phyloP scores from a whole-genome alignment of 2,329 filamentous ascomycete genomes.

The Penicillium sp. region DNA sequence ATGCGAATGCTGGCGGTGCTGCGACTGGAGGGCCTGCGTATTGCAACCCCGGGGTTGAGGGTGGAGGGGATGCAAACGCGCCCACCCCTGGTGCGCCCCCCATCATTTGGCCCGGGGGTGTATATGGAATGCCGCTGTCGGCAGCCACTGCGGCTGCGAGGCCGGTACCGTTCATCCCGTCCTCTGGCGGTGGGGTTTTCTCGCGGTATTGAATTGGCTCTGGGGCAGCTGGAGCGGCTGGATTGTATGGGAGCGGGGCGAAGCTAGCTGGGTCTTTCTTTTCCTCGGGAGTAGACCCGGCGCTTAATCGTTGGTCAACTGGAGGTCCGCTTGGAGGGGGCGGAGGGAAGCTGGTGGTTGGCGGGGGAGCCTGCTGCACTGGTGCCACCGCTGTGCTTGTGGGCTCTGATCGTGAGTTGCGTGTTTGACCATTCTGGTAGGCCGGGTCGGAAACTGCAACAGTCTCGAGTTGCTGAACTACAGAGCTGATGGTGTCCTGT shows the following conservation, averaged over 20 bases:
- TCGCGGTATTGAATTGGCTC: slow-evolving; percentile 64
- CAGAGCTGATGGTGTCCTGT: slow-evolving; percentile 52
- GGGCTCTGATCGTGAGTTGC: slow-evolving; percentile 36
- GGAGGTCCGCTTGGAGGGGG: slow-evolving; percentile 27
- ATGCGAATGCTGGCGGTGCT: slow-evolving; percentile 28
- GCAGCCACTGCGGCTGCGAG: slow-evolving; percentile 43
- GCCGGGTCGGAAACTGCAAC: slow-evolving; percentile 57
- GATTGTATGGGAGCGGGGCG: slow-evolving; percentile 62
- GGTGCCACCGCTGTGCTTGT: slow-evolving; percentile 13
- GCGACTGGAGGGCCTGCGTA: slow-evolving; percentile 22
- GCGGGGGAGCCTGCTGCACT: slow-evolving; percentile 18
- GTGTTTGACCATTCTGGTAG: slow-evolving; percentile 46
- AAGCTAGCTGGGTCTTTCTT: slow-evolving; percentile 37
- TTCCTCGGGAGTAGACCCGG: slow-evolving; percentile 18
- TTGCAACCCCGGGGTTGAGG: slow-evolving; percentile 14
- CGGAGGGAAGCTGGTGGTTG: slow-evolving; percentile 25
- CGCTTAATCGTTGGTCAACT: slow-evolving; percentile 13
- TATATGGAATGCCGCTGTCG: slow-evolving; percentile 37
- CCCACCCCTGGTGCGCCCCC: slow-evolving; percentile 13
- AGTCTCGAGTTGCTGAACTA: slow-evolving; percentile 63
- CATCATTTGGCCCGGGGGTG: slow-evolving; percentile 28
- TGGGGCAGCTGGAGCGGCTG: slow-evolving; percentile 63
- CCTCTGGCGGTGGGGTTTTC: slow-evolving; percentile 63
- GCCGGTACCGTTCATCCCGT: slow-evolving; percentile 51
- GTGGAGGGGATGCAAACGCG: slow-evolving; percentile 24